Percentiles rank a stretch among this genome's conserved stretches.
Conservation (phyloP, 768 basidiomycete genomes). For the Lactarius sanguifluus region DNA sequence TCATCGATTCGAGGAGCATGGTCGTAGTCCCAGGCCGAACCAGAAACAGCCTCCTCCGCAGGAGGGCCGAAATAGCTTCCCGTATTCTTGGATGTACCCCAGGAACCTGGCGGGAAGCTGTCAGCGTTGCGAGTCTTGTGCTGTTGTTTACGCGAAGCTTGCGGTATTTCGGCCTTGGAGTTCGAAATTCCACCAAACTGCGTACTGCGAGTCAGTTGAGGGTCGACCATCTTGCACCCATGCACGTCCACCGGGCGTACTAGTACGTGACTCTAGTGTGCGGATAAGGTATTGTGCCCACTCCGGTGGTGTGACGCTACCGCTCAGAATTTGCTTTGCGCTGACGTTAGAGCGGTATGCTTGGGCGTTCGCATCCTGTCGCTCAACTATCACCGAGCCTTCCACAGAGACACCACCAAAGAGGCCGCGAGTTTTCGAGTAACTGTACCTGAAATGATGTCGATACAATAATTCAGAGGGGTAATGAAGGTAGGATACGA, state of each 20-base stretch:
- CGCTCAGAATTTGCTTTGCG: slow-evolving; percentile 77
- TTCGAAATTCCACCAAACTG: slow-evolving; percentile 57
- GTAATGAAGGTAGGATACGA: slow-evolving; percentile 26
- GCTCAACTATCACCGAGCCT: slow-evolving; percentile 89
- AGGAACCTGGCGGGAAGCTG: slow-evolving; percentile 63
- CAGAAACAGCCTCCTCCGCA: slow-evolving; percentile 29
- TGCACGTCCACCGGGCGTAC: slow-evolving; percentile 60
- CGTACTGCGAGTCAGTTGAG: slow-evolving; percentile 43
- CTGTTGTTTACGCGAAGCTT: slow-evolving; percentile 23
- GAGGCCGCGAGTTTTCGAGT: slow-evolving; percentile 88
- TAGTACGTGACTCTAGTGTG: slow-evolving; percentile 70
- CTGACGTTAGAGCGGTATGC: slow-evolving; percentile 79
- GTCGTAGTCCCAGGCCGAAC: slow-evolving; percentile 30
- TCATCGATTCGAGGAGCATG: slow-evolving; percentile 25
- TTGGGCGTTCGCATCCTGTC: slow-evolving; percentile 86
- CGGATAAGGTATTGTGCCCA: slow-evolving; percentile 79
- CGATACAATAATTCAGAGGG: slow-evolving; percentile 1
- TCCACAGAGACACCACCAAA: slow-evolving; percentile 90
- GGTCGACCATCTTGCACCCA: slow-evolving; percentile 60
- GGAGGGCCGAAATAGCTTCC: slow-evolving; percentile 56
- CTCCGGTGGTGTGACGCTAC: slow-evolving; percentile 65
- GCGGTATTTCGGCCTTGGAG: slow-evolving; percentile 37
- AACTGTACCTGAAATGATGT: slow-evolving; percentile 65
- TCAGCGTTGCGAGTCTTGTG: slow-evolving; percentile 33
- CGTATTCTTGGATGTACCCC: slow-evolving; percentile 50